Base-by-base conservation (phyloP, 495 filamentous ascomycete genomes). In the Margaritispora aquatica region DNA sequence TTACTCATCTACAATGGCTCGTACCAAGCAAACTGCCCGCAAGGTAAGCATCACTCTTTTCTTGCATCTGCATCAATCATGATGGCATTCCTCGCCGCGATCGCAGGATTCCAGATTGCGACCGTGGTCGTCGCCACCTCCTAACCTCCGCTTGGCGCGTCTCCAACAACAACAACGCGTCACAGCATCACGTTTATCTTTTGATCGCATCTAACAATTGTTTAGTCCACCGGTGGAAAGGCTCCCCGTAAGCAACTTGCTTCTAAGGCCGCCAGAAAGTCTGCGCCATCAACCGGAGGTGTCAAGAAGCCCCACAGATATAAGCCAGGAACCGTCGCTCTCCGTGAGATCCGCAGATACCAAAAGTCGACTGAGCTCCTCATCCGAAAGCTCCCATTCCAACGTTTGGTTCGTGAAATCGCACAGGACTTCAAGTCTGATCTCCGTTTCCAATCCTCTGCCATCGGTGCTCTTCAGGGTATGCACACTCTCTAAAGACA, bases 251-350 rank as follows among this genome's bases (percentile, higher is more conserved):
- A 97, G 90, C 90, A 95, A 84, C 90, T 96, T 71, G 86, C 86
- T 67, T 87, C 86, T 78, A 90, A 90, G 85, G 87, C 87, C 63
- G 87, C 87, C 70, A 85, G 88, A 73, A 83, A 82, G 75, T 74
- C 70, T 58, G 81, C 78, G 3, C 77, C 79, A 63, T 82, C 77
- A 11, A 83, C 75, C 70, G 82, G 82, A 64, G 82, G 82, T 79
- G 94, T 99, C 88, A 99, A 99, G 95, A 99, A 99, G 94, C 94
- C 94, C 76, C 95, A 97, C 81, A 88, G 94, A 70, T 99, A 99
- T 77, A 99, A 97, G 93, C 94, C 94, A 74, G 85, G 85, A 83
- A 99, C 94, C 82, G 94, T 99, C 88, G 94, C 94, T 92, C 94
- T 99, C 70, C 94, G 94, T 93, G 94, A 99, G 84, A 99, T 99